Percentiles rank a stretch among this genome's conserved stretches.
Evolutionary conservation across 345 rosid species (phyloP).

Genomic region (Hirschfeldia incana): DNA sequence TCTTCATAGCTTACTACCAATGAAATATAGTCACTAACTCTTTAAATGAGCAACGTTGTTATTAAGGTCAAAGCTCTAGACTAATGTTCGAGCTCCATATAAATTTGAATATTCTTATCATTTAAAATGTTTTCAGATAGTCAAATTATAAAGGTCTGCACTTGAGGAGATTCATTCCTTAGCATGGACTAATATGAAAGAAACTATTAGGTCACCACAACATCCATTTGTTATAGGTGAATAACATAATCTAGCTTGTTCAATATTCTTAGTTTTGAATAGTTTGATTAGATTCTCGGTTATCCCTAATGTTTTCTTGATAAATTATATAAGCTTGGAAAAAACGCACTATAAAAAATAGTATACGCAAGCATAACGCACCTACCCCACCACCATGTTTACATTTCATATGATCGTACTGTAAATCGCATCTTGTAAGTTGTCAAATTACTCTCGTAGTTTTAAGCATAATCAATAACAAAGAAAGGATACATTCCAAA

Average conservation of each 20-base stretch:
- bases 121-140: not conserved
- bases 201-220: not conserved
- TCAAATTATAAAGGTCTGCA: not conserved
- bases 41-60: no score
- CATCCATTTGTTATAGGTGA: not conserved
- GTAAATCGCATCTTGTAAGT: not conserved
- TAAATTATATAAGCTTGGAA: constrained; percentile 10
- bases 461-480: not conserved
- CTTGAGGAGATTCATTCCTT: not conserved
- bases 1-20: no score
- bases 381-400: constrained; percentile 30
- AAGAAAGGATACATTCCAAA: not conserved
- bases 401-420: not conserved
- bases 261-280: not conserved
- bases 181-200: not conserved
- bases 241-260: not conserved
- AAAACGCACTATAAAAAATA: not conserved
- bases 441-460: not conserved
- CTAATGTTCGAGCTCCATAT: not conserved
- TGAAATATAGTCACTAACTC: no score
- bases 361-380: constrained; percentile 17
- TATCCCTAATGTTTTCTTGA: not conserved
- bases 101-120: not conserved
- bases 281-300: not conserved
- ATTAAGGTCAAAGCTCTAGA: not conserved